Conservation (phyloP, 2,329 filamentous ascomycete genomes). For the Fusarium piperis region DNA sequence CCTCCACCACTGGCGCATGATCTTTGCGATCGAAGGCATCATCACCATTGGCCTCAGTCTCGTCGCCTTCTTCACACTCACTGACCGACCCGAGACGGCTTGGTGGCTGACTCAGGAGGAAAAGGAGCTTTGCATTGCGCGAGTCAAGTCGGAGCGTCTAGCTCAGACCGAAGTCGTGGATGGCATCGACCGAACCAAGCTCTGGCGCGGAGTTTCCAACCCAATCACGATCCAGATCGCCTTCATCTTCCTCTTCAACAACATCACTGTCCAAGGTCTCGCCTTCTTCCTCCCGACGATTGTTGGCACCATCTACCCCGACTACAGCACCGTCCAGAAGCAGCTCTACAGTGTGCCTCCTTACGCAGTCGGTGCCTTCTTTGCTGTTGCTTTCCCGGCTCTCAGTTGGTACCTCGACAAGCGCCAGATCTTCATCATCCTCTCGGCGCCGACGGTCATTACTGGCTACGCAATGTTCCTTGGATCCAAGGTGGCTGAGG, state of each 20-base stretch:
- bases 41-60: slow-evolving; percentile 63
- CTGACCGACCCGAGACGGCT: slow-evolving; percentile 73
- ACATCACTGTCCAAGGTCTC: slow-evolving; percentile 73
- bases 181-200: slow-evolving; percentile 66
- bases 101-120: slow-evolving; percentile 71
- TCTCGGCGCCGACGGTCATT: slow-evolving; percentile 66
- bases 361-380: slow-evolving; percentile 70
- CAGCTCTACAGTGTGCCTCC: slow-evolving; percentile 74
- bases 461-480: slow-evolving; percentile 73
- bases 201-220: slow-evolving; percentile 66
- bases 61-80: slow-evolving; percentile 69
- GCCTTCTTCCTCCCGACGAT: slow-evolving; percentile 75
- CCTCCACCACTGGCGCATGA: slow-evolving; percentile 72
- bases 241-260: slow-evolving; percentile 70
- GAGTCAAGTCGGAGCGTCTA: slow-evolving; percentile 68
- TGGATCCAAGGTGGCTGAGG: slow-evolving; percentile 54
- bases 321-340: slow-evolving; percentile 64
- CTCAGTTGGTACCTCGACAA: slow-evolving; percentile 65
- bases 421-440: slow-evolving; percentile 65
- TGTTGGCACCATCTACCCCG: slow-evolving; percentile 70
- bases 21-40: slow-evolving; percentile 76
- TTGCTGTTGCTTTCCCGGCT: slow-evolving; percentile 65
- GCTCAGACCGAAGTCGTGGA: slow-evolving; percentile 69
- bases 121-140: slow-evolving; percentile 70
- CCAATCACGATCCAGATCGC: slow-evolving; percentile 65